Conservation (phyloP, 306 rosid genomes). For the Senna siamea region DNA sequence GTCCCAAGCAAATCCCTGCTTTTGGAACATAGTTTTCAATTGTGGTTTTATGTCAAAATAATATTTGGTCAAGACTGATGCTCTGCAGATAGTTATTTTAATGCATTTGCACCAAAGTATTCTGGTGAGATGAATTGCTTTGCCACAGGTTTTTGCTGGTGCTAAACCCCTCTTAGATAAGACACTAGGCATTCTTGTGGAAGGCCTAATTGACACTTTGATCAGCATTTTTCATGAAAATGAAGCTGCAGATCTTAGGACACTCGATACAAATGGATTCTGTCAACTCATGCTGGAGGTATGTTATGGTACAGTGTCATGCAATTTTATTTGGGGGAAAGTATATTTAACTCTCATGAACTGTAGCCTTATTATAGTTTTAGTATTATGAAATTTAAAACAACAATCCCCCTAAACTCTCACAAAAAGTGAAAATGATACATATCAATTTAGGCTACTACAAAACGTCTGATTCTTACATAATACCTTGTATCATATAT, state of each 20-base stretch:
- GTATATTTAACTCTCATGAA: too few species aligned
- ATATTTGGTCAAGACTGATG: conserved; percentile 1
- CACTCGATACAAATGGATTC: conserved; percentile 86
- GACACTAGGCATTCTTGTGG: conserved; percentile 96
- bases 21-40: conserved; percentile 15
- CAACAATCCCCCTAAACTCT: too few species aligned
- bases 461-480: too few species aligned
- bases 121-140: conserved; percentile 34
- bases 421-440: too few species aligned
- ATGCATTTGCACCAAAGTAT: conserved; percentile 27
- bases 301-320: conserved; percentile 34
- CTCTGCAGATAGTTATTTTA: conserved; percentile 10
- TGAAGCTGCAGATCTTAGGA: conserved; percentile 67
- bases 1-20: conserved; percentile 8
- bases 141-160: conserved; percentile 86
- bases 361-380: too few species aligned
- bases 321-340: conserved; percentile 3
- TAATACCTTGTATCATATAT: too few species aligned
- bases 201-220: conserved; percentile 95
- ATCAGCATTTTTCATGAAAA: conserved; percentile 90
- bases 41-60: neutral
- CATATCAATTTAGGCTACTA: too few species aligned
- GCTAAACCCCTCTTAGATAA: conserved; percentile 91
- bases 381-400: too few species aligned
- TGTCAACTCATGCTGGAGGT: conserved; percentile 99